phyloP scores from a whole-genome alignment of 2,329 filamentous ascomycete species.

The Scolecobasidium constrictum region DNA sequence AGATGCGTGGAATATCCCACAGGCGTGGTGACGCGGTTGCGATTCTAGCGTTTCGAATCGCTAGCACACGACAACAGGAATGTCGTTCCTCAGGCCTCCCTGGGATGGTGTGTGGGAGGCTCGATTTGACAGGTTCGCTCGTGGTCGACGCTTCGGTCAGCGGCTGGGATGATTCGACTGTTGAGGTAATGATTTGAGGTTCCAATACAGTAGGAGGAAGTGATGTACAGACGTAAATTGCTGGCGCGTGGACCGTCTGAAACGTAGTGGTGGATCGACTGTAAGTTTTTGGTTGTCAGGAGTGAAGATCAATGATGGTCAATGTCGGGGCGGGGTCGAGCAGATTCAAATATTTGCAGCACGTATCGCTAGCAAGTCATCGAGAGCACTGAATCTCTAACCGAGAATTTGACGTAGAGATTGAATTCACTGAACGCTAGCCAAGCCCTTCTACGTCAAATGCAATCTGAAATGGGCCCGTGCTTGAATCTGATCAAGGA shows the following conservation, averaged over 20 bases:
- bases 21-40: slow-evolving; percentile 5
- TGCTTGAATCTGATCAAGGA: too few relatives aligned
- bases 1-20: not conserved
- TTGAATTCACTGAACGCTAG: too few relatives aligned
- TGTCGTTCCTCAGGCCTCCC: not conserved
- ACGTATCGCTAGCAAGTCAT: not conserved
- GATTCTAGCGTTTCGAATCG: slow-evolving; percentile 9
- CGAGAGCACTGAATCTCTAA: not conserved
- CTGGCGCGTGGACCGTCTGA: slow-evolving; percentile 4
- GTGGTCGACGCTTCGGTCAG: not conserved
- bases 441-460: too few relatives aligned
- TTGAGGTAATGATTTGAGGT: slow-evolving; percentile 5
- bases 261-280: slow-evolving; percentile 1
- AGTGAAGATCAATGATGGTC: slow-evolving; percentile 7
- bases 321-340: not conserved
- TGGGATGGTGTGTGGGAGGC: slow-evolving; percentile 3
- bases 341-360: slow-evolving; percentile 1
- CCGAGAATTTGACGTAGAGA: not conserved
- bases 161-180: not conserved
- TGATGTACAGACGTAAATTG: slow-evolving; percentile 5
- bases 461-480: slow-evolving; percentile 5
- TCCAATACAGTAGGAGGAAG: not conserved
- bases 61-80: not conserved
- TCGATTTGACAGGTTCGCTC: slow-evolving; percentile 1
- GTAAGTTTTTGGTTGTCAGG: not conserved